These are phyloP conservation scores for Aspergillus pseudoglaucus DNA, from an alignment of 2,329 filamentous ascomycete genomes.

Conservation along the genomic window DNA sequence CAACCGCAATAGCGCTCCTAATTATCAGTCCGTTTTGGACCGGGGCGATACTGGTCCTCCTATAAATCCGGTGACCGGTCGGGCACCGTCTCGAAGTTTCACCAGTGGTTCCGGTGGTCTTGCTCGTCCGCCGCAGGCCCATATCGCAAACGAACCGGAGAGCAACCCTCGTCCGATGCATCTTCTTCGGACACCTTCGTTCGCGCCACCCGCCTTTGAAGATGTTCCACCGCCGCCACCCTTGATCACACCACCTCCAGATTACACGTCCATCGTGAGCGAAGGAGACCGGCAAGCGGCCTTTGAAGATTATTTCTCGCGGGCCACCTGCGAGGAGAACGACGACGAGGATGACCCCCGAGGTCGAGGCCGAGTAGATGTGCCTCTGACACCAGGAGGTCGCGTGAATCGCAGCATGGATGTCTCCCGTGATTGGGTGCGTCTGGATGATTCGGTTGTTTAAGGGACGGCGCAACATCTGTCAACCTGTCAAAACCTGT, in stretches of 20 bases:
- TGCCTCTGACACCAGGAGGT: slow-evolving; percentile 58
- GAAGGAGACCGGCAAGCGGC: slow-evolving; percentile 58
- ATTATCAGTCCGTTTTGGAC: slow-evolving; percentile 15
- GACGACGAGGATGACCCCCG: slow-evolving; percentile 44
- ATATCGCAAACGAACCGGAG: slow-evolving; percentile 41
- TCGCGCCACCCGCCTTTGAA: slow-evolving; percentile 81
- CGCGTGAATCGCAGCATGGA: slow-evolving; percentile 60
- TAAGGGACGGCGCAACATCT: slow-evolving; percentile 9
- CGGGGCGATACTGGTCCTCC: slow-evolving; percentile 22
- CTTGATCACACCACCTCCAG: slow-evolving; percentile 72
- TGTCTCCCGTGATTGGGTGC: slow-evolving; percentile 51
- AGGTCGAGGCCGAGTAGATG: slow-evolving; percentile 43
- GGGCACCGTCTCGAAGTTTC: slow-evolving; percentile 30
- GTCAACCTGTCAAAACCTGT: not conserved
- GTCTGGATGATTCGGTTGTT: slow-evolving; percentile 24
- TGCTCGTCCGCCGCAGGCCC: slow-evolving; percentile 45
- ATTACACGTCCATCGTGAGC: slow-evolving; percentile 73
- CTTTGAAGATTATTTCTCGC: slow-evolving; percentile 79
- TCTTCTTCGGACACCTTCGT: slow-evolving; percentile 73
- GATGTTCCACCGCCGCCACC: slow-evolving; percentile 71
- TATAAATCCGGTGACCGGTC: slow-evolving; percentile 12
- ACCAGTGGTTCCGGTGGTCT: slow-evolving; percentile 35
- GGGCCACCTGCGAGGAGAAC: slow-evolving; percentile 61
- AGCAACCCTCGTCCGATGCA: slow-evolving; percentile 66
- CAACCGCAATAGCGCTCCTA: slow-evolving; percentile 21